Evolutionary conservation across 2,329 filamentous ascomycete species (phyloP).

Genomic region (Penicillium sp.): DNA sequence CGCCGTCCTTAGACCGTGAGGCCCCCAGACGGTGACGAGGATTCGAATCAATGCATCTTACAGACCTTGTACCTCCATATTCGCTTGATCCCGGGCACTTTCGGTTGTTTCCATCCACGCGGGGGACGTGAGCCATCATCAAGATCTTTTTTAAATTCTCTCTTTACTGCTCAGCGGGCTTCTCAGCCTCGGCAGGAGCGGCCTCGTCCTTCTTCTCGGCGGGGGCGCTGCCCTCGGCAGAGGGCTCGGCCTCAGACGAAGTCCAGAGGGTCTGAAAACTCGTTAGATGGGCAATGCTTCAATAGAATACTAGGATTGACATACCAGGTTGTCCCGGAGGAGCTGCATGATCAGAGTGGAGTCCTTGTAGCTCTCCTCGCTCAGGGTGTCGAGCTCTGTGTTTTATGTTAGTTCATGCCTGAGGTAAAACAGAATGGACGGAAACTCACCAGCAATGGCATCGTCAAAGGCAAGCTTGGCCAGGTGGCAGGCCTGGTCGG

Average conservation of each 20-base stretch:
- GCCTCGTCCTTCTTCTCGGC: conserved; percentile 43
- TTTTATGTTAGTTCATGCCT: conserved; percentile 15
- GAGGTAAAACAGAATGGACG: neutral
- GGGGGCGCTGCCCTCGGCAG: conserved; percentile 48
- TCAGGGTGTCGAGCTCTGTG: conserved; percentile 87
- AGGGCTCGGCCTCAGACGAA: conserved; percentile 90
- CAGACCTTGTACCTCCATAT: neutral
- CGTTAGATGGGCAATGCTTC: neutral
- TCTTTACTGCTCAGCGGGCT: conserved; percentile 42
- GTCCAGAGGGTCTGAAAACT: conserved; percentile 85
- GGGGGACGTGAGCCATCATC: conserved; percentile 31
- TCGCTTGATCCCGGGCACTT: conserved; percentile 13
- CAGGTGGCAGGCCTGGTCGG: conserved; percentile 95
- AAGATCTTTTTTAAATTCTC: conserved; percentile 27
- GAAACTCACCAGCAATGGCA: conserved; percentile 71
- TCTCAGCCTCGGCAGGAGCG: conserved; percentile 38
- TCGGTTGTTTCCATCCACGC: conserved; percentile 20
- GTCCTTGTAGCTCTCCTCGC: conserved; percentile 99
- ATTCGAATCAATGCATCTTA: conserved; percentile 6
- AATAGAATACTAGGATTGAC: conserved; percentile 25
- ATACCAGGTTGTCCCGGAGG: conserved; percentile 89
- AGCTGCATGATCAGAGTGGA: conserved; percentile 98
- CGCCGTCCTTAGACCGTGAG: conserved; percentile 10
- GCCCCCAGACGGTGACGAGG: conserved; percentile 7
- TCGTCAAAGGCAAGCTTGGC: conserved; percentile 96